A percentile compares a stretch with the other conserved stretches of the same genome.
Conservation (phyloP, 2,329 filamentous ascomycete species). For the Pseudohalonectria lignicola region DNA sequence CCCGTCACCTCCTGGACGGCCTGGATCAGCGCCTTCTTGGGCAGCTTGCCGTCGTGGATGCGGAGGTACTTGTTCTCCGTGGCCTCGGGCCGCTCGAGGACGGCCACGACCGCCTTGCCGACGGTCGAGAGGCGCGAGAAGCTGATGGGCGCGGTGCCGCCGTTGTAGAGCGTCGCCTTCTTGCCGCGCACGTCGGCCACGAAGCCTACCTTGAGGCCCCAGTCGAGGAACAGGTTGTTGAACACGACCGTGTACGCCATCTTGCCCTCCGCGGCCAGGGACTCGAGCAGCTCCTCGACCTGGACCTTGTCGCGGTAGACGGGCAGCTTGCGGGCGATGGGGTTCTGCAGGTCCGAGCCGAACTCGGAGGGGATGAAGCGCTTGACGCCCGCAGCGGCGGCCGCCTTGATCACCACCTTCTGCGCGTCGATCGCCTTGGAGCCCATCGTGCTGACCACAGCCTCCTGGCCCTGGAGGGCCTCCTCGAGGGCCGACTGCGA, state of each 20-base stretch:
- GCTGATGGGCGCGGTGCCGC: slow-evolving; percentile 9
- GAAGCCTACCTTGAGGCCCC: slow-evolving; percentile 11
- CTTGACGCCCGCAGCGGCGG: slow-evolving; percentile 9
- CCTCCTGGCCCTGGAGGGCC: slow-evolving; percentile 37
- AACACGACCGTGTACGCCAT: slow-evolving; percentile 14
- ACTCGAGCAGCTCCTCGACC: slow-evolving; percentile 15
- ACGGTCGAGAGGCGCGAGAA: slow-evolving; percentile 11
- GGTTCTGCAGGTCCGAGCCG: slow-evolving; percentile 8
- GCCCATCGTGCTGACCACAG: slow-evolving; percentile 35
- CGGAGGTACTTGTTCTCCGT: background rate
- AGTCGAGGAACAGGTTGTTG: slow-evolving; percentile 16
- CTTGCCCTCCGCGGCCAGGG: background rate
- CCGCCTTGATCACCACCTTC: slow-evolving; percentile 8
- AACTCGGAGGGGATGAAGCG: slow-evolving; percentile 13
- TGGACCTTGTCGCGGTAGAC: slow-evolving; percentile 28
- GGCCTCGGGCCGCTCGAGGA: background rate
- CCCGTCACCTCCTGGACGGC: slow-evolving; percentile 37
- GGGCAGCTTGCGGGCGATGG: slow-evolving; percentile 2
- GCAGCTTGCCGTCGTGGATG: slow-evolving; percentile 35
- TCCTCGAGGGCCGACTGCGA: slow-evolving; percentile 23
- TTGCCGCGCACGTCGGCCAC: background rate
- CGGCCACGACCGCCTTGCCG: slow-evolving; percentile 1
- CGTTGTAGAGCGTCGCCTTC: slow-evolving; percentile 5
- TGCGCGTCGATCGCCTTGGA: slow-evolving; percentile 21
- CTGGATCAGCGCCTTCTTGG: slow-evolving; percentile 36